Conservation (phyloP, 768 basidiomycete genomes). For the Rhizopogon vulgaris region DNA sequence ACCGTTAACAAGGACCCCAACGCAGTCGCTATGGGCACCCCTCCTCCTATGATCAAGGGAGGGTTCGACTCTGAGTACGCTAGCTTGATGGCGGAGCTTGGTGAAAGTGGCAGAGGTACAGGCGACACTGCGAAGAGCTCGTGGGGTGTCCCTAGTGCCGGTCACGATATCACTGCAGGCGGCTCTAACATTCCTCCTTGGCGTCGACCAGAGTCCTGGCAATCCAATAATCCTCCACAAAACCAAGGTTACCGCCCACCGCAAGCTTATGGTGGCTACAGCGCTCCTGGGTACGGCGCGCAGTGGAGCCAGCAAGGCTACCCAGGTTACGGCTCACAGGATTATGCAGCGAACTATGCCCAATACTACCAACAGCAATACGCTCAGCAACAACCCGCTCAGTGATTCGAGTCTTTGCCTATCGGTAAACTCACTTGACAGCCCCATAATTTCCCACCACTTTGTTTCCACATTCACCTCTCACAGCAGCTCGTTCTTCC, state of each 20-base stretch:
- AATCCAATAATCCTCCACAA: conserved; percentile 45
- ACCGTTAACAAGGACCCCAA: conserved; percentile 89
- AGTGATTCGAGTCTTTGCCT: neutral
- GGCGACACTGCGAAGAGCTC: conserved; percentile 48
- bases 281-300: conserved; percentile 35
- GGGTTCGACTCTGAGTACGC: conserved; percentile 98
- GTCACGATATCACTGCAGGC: conserved; percentile 46
- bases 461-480: neutral
- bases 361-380: conserved; percentile 89
- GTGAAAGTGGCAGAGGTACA: conserved; percentile 65
- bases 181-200: conserved; percentile 84
- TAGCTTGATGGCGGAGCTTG: conserved; percentile 95
- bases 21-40: conserved; percentile 40
- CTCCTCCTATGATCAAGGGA: conserved; percentile 52
- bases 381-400: conserved; percentile 54
- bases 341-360: conserved; percentile 73
- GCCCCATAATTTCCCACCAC: neutral
- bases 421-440: neutral
- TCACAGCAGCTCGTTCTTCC: conserved; percentile 1
- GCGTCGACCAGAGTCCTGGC: conserved; percentile 88
- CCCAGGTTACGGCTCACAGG: conserved; percentile 38
- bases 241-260: conserved; percentile 64
- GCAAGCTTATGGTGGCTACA: conserved; percentile 50
- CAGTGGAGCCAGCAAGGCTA: conserved; percentile 34
- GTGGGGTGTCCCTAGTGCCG: conserved; percentile 65